These are phyloP conservation scores for Cynara cardunculus DNA, from an alignment of 129 eudicot genomes.

Conservation along the genomic window DNA sequence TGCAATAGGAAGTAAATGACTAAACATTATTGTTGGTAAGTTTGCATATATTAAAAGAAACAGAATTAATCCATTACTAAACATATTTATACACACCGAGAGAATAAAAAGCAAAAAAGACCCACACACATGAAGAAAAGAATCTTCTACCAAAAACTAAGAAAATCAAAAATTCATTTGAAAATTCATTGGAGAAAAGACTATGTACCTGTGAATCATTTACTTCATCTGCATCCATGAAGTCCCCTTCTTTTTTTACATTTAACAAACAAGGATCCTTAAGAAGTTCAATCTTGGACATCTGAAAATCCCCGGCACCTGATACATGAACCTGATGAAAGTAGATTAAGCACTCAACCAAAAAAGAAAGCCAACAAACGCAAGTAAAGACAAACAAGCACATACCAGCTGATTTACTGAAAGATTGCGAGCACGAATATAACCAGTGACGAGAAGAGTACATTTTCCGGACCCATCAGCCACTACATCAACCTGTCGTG, in stretches of 20 bases:
- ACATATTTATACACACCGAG: neutral
- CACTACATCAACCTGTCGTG: constrained; percentile 60
- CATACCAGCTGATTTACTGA: constrained; percentile 90
- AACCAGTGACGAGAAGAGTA: constrained; percentile 74
- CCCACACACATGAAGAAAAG: neutral
- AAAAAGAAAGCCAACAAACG: neutral
- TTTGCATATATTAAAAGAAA: neutral
- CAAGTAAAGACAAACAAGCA: neutral
- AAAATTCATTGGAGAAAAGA: neutral
- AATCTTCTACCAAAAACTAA: neutral
- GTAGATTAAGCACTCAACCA: constrained; percentile 21
- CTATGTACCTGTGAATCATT: constrained; percentile 43
- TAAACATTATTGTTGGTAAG: neutral
- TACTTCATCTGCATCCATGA: constrained; percentile 79
- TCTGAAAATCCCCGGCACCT: constrained; percentile 95
- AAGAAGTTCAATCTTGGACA: constrained; percentile 71
- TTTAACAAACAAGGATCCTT: constrained; percentile 83
- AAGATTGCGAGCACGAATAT: constrained; percentile 75
- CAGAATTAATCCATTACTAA: neutral
- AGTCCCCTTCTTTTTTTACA: constrained; percentile 64
- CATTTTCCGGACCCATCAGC: constrained; percentile 57
- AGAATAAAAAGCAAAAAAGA: neutral
- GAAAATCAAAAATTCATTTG: neutral
- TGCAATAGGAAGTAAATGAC: constrained; percentile 4
- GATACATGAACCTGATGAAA: constrained; percentile 82